Conservation (phyloP, 257 asterid species). For the Plantago elongata region DNA sequence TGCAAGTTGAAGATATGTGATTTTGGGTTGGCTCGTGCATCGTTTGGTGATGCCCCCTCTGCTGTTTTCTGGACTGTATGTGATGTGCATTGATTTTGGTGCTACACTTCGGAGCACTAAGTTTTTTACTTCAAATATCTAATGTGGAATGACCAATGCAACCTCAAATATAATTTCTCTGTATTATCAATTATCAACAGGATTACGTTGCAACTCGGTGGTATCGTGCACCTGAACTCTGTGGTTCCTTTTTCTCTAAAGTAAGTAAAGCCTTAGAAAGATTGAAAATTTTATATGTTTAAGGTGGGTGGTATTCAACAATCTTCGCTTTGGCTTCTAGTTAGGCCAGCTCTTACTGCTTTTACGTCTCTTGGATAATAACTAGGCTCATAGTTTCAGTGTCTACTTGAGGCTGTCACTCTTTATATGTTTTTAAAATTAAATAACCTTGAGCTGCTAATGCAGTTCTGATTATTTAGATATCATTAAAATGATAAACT, state of each 20-base stretch:
- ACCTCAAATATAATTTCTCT: conserved; percentile 9
- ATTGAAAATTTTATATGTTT: not conserved
- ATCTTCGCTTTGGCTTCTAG: not conserved
- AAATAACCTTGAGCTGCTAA: no score
- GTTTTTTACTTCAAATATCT: not conserved
- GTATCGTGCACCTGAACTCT: conserved; percentile 91
- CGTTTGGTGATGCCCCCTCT: conserved; percentile 67
- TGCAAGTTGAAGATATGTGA: conserved; percentile 82
- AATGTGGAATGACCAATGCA: not conserved
- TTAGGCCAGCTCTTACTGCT: no score
- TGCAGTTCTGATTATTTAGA: no score
- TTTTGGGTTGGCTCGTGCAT: conserved; percentile 77
- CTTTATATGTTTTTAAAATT: no score
- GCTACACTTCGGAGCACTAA: conserved; percentile 4
- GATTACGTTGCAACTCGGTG: conserved; percentile 85
- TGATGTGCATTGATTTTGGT: conserved; percentile 12
- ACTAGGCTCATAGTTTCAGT: no score
- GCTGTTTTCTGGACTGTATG: conserved; percentile 87
- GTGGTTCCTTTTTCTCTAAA: conserved; percentile 73
- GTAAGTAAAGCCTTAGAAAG: conserved; percentile 36
- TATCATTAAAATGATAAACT: no score
- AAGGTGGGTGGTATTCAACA: not conserved
- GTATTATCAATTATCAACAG: conserved; percentile 34
- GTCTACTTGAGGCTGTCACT: no score
- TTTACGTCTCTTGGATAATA: no score